phyloP scores from a whole-genome alignment of 768 basidiomycete genomes.

The Scleroderma citrinum region DNA sequence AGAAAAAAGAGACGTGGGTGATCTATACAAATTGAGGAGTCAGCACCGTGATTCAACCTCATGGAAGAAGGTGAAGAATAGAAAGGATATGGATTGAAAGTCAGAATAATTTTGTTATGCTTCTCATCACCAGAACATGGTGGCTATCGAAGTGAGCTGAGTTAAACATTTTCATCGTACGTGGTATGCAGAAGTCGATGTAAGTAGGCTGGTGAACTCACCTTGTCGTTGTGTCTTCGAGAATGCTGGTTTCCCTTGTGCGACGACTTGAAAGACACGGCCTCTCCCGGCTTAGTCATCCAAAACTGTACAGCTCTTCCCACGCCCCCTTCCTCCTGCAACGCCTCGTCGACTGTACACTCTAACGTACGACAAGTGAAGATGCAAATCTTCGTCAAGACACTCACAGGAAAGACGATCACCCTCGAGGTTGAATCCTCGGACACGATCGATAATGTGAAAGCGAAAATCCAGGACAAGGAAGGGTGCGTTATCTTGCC shows the following conservation, averaged over 20 bases:
- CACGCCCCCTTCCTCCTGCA: conserved; percentile 8
- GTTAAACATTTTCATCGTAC: conserved; percentile 36
- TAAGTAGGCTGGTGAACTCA: neutral
- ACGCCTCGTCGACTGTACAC: neutral
- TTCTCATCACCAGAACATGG: conserved; percentile 46
- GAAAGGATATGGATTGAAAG: conserved; percentile 3
- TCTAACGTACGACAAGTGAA: conserved; percentile 7
- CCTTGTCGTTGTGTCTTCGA: neutral
- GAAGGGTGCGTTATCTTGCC: conserved; percentile 45
- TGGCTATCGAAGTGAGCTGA: conserved; percentile 64
- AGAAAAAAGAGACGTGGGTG: no score
- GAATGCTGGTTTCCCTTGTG: no score
- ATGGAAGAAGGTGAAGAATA: no score
- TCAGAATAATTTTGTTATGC: conserved; percentile 41
- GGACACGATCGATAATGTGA: conserved; percentile 95
- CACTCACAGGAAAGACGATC: conserved; percentile 96
- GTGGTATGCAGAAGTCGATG: neutral
- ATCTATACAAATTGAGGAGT: no score
- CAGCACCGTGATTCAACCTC: no score
- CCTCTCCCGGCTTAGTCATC: no score
- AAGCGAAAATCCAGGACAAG: conserved; percentile 77
- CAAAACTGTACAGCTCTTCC: conserved; percentile 28
- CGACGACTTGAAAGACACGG: no score
- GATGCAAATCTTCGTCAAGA: conserved; percentile 80
- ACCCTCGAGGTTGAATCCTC: conserved; percentile 97